These are phyloP conservation scores for Rubus parviflorus DNA, from an alignment of 306 rosid species.

Conservation along the genomic window DNA sequence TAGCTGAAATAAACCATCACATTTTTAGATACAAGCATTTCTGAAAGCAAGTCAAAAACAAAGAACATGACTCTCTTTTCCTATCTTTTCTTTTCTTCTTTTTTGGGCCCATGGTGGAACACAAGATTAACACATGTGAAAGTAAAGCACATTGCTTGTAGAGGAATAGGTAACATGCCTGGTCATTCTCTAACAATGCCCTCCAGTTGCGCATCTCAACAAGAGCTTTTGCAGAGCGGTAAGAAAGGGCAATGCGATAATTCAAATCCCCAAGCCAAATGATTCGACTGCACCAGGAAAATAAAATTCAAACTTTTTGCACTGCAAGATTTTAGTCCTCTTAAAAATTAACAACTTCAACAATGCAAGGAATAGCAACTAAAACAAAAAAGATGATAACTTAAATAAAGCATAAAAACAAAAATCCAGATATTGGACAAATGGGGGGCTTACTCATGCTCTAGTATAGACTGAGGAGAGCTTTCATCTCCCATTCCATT, in stretches of 20 bases:
- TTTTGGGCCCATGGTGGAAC: slow-evolving; percentile 13
- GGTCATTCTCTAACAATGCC: slow-evolving; percentile 85
- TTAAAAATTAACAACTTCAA: slow-evolving; percentile 16
- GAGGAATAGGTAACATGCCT: slow-evolving; percentile 51
- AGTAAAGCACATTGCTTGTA: slow-evolving; percentile 4
- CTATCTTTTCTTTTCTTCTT: not conserved
- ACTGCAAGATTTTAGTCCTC: slow-evolving; percentile 2
- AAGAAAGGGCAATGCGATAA: slow-evolving; percentile 89
- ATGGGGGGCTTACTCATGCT: slow-evolving; percentile 71
- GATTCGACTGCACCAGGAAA: slow-evolving; percentile 65
- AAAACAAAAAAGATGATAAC: slow-evolving; percentile 10
- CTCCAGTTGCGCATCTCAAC: slow-evolving; percentile 95
- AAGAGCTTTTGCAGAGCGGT: slow-evolving; percentile 81
- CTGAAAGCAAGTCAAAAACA: slow-evolving; percentile 20
- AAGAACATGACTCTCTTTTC: slow-evolving; percentile 8
- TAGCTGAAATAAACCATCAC: slow-evolving; percentile 52
- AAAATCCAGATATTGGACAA: not conserved
- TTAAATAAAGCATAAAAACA: not conserved
- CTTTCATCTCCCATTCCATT: slow-evolving; percentile 56
- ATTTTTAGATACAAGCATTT: slow-evolving; percentile 30
- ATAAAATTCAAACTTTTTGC: slow-evolving; percentile 19
- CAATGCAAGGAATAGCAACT: slow-evolving; percentile 7
- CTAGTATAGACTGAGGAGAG: slow-evolving; percentile 79
- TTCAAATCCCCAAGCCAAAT: slow-evolving; percentile 99
- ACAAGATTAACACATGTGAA: slow-evolving; percentile 1